Evolutionary conservation across 1,284 basidiomycete species (phyloP).

Genomic region (Melampsora americana): DNA sequence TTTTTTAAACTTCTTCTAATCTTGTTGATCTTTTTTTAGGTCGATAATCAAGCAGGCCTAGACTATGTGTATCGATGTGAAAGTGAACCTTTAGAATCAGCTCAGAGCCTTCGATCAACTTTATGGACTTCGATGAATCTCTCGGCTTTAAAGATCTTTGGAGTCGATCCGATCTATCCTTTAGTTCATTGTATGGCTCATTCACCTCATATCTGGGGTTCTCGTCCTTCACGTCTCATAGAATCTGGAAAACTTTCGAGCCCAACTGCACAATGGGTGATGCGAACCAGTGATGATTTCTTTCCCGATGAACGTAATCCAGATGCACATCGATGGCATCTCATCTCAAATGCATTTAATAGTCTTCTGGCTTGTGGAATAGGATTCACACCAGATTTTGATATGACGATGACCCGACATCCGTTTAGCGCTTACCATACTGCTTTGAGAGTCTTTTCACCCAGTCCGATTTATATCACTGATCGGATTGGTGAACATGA

Average conservation of each 20-base stretch:
- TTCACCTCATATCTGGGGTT: conserved; percentile 4
- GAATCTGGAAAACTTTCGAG: neutral
- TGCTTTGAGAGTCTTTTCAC: conserved; percentile 15
- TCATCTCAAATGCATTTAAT: conserved; percentile 19
- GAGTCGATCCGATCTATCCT: neutral
- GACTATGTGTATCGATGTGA: conserved; percentile 17
- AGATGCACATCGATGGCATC: conserved; percentile 30
- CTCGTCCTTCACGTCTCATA: neutral
- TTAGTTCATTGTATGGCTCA: conserved; percentile 26
- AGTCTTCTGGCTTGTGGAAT: neutral
- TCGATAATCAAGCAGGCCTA: conserved; percentile 34
- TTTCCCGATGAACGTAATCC: conserved; percentile 9
- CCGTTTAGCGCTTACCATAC: conserved; percentile 12
- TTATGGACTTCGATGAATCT: neutral
- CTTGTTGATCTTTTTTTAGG: too few species aligned
- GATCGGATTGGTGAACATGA: conserved; percentile 18
- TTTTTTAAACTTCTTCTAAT: too few species aligned
- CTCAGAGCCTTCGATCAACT: neutral
- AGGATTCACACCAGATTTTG: conserved; percentile 27
- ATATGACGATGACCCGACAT: conserved; percentile 29
- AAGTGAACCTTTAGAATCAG: conserved; percentile 12
- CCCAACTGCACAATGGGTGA: neutral
- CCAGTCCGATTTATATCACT: conserved; percentile 19
- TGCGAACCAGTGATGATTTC: conserved; percentile 29
- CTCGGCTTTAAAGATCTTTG: neutral